Percentiles rank a stretch among this genome's conserved stretches.
phyloP scores from a whole-genome alignment of 2,329 filamentous ascomycete species.

The Aureobasidium sp. region DNA sequence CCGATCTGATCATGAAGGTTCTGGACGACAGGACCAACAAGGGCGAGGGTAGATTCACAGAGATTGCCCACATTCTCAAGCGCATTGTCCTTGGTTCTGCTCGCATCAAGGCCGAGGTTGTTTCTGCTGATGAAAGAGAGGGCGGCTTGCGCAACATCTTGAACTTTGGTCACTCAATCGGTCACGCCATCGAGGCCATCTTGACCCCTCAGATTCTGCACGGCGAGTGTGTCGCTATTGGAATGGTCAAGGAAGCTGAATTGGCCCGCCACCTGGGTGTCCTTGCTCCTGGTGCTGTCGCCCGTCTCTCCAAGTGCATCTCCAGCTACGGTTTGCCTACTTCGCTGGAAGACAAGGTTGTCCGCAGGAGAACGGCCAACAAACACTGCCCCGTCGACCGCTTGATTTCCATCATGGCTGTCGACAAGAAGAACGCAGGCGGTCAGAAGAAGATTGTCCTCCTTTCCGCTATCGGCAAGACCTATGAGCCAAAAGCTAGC shows the following conservation, averaged over 20 bases:
- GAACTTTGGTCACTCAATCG: conserved; percentile 97
- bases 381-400: conserved; percentile 82
- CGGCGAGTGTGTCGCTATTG: conserved; percentile 91
- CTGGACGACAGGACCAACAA: conserved; percentile 52
- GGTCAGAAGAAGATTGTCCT: conserved; percentile 93
- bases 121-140: conserved; percentile 89
- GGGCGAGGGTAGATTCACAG: conserved; percentile 52
- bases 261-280: conserved; percentile 82
- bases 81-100: conserved; percentile 76
- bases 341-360: conserved; percentile 71
- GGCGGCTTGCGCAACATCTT: conserved; percentile 87
- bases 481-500: conserved; percentile 78
- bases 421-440: conserved; percentile 98
- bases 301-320: conserved; percentile 84
- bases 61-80: conserved; percentile 48
- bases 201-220: conserved; percentile 91
- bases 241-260: conserved; percentile 97
- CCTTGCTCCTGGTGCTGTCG: conserved; percentile 76
- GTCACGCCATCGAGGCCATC: conserved; percentile 92
- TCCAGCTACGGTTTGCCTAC: conserved; percentile 87
- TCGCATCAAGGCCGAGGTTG: conserved; percentile 87
- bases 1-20: conserved; percentile 63
- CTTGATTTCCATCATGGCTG: conserved; percentile 84
- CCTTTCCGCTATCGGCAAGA: conserved; percentile 79
- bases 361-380: conserved; percentile 72